Evolutionary conservation across 306 rosid genomes (phyloP), one percentile per base, ranked within the genome.

Genomic region (Cercis canadensis): DNA sequence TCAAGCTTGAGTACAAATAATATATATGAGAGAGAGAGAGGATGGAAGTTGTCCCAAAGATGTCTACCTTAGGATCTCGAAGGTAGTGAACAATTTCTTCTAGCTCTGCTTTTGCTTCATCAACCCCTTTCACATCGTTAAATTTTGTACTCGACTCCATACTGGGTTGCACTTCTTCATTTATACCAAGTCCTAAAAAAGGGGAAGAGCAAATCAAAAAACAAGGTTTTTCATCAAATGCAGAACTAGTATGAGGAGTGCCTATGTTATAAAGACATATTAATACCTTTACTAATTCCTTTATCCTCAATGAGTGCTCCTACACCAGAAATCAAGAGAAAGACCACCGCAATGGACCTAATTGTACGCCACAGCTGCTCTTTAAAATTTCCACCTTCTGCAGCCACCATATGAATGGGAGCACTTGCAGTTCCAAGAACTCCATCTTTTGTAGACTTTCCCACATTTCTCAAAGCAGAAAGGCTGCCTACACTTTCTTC

Each of bases 81-180:
- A 90, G 97, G 84, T 90, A 87, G 83, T 84, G 89, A 75, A 93
- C 97, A 57, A 93, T 87, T 84, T 93, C 96, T 80, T 93, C 98
- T 45, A 93, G 81, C 78, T 90, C 98, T 14, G 87, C 86, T 82
- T 93, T 93, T 13, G 96, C 98, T 82, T 90, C 98, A 69, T 93
- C 97, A 67, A 83, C 92, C 46, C 97, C 98, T 83, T 90, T 88
- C 56, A 88, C 97, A 47, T 90, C 96, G 15, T 51, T 84, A 76
- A 93, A 90, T 69, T 81, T 93, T 52, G 98, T 90, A 72, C 77
- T 90, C 11, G 92, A 75, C 59, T 81, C 94, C 82, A 88, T 32
- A 86, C 79, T 84, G 65, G 98, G 97, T 75, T 82, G 86, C 68
- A 90, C 92, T 78, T 87, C 89, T 72, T 87, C 89, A 61, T 70